Base-by-base conservation (phyloP, 192 early-diverging fungal species). In the Dimargaris verticillata region DNA sequence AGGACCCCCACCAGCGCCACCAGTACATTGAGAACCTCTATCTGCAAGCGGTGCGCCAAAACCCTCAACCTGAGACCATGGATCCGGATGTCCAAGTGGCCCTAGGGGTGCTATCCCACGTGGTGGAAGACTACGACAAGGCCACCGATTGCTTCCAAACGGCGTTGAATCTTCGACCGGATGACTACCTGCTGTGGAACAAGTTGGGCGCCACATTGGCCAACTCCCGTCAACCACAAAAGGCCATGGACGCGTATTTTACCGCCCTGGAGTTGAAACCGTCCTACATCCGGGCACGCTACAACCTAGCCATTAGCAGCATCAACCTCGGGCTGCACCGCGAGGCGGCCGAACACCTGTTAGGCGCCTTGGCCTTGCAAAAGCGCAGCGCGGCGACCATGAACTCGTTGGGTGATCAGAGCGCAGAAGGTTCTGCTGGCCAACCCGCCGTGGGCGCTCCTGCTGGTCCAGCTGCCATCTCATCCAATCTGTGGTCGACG, bases 121-220 rank as follows among this genome's bases (percentile, higher is more conserved):
- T 91, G 22, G 85, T 84, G 13, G 74, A 84, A 26, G 94, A 99
- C 67, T 96, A 93, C 60, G 77, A 84, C 55, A 99, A 99, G 78
- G 94, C 96, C 0, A 77, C 93, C 10, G 96, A 99, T 66, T 99
- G 96, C 68, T 99, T 99, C 75, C 80, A 86, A 61, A 83, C 93
- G 0, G 93, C 93, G 43, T 70, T 99, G 44, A 79, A 83, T 18
- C 78, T 78, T 25, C 77, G 87, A 20, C 96, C 96, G 14, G 76
- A 84, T 70, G 91, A 97, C 67, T 95, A 94, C 68, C 73, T 93
- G 65, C 75, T 96, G 43, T 99, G 91, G 91, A 97, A 97, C 76
- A 90, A 91, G 63, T 78, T 97, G 28, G 96, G 96, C 10, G 96
- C 96, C 5, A 99, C 94, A 0, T 77, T 92, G 44, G 96, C 94